Percentiles rank a stretch among this genome's conserved stretches.
phyloP scores from a whole-genome alignment of 192 early-diverging fungal species.

The Lobosporangium transversale region DNA sequence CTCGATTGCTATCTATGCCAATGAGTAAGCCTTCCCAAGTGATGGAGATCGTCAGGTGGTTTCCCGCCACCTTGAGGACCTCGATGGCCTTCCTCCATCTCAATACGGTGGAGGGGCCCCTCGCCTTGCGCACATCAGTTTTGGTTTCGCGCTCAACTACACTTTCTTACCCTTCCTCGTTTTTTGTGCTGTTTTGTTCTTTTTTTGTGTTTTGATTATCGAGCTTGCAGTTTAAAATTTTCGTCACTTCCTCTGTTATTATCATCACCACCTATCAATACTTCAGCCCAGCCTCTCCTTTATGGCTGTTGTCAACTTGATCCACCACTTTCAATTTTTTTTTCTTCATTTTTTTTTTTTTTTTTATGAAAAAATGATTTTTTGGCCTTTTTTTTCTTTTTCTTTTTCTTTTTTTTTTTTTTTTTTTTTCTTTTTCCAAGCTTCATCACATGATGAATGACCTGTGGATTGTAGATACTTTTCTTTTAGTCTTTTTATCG shows the following conservation, averaged over 20 bases:
- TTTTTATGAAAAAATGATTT: background rate
- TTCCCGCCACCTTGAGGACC: constrained; percentile 11
- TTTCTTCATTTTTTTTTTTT: constrained; percentile 9
- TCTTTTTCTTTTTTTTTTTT: constrained; percentile 12
- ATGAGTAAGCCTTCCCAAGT: constrained; percentile 18
- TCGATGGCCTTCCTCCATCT: too few species aligned
- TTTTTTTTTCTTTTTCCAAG: too few species aligned
- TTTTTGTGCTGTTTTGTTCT: constrained; percentile 6
- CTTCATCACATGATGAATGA: too few species aligned
- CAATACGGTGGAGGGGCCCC: too few species aligned
- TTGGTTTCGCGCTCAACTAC: background rate
- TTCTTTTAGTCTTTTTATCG: constrained; percentile 16
- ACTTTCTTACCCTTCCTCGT: too few species aligned
- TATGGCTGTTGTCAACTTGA: constrained; percentile 19
- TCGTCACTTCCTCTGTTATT: background rate
- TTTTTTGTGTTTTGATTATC: constrained; percentile 11
- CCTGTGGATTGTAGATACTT: background rate
- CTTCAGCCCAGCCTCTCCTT: too few species aligned
- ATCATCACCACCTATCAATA: constrained; percentile 9
- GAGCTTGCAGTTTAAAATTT: constrained; percentile 10
- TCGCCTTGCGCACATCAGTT: background rate
- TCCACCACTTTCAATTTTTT: constrained; percentile 3
- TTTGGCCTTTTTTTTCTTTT: background rate
- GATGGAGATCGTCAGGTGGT: constrained; percentile 9
- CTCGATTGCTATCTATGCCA: constrained; percentile 34